Base-by-base conservation (phyloP, 176 grass and related monocot genomes). In the Cymbopogon citratus region DNA sequence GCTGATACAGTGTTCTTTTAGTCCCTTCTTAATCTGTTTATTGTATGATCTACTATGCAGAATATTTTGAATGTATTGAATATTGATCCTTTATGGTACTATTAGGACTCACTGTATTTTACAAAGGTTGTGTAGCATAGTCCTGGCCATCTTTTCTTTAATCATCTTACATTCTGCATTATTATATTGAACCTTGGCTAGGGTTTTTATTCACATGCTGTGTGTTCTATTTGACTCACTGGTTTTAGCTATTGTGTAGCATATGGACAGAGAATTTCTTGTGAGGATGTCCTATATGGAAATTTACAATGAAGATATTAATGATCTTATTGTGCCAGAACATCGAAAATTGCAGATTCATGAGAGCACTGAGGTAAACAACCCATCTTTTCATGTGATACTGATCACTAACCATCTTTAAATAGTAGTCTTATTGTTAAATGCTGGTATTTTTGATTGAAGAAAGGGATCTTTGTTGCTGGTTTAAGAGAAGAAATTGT, bases 251-350 rank as follows among this genome's bases (percentile, higher is more conserved):
- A 52, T 84, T 24, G 5, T 81, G 62, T 85, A 98, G 95, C 86
- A 94, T 82, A 80, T 78, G 80, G 88, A 93, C 61, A 86, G 95
- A 76, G 95, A 98, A 63, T 98, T 98, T 40, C 88, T 98, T 85
- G 77, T 98, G 51, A 90, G 92, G 12, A 94, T 98, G 95, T 98
- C 92, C 57, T 98, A 98, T 61, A 94, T 98, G 95, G 95, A 98
- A 84, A 94, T 98, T 34, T 98, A 94, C 62, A 98, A 98, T 87
- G 95, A 98, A 87, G 92, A 98, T 52, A 98, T 98, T 68, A 94
- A 98, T 84, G 95, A 94, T 43, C 83, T 98, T 69, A 81, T 98
- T 72, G 95, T 87, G 23, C 95, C 92, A 59, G 95, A 98, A 84
- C 95, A 98, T 81, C 86, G 92, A 4, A 98, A 98, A 54, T 84